A percentile compares a stretch with the other conserved stretches of the same genome.
Conservation (phyloP, 1,284 basidiomycete genomes). For the Naganishia albida region DNA sequence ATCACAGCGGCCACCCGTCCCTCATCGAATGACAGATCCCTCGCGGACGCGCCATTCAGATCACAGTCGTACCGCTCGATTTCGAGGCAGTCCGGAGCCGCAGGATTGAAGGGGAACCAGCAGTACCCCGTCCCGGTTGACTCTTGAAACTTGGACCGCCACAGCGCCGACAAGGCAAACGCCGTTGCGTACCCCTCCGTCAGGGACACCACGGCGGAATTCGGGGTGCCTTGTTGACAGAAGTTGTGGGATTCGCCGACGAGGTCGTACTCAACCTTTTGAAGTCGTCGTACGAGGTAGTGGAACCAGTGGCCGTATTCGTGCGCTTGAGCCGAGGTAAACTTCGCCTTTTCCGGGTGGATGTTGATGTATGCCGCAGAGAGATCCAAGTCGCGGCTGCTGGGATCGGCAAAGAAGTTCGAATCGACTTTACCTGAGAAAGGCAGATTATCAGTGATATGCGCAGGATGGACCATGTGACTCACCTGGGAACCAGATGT, state of each 20-base stretch:
- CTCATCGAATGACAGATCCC: constrained; percentile 23
- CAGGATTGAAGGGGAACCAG: neutral
- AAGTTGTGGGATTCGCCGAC: constrained; percentile 10
- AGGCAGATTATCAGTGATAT: no score
- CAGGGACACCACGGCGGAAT: constrained; percentile 11
- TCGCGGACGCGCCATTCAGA: neutral
- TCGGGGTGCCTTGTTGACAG: constrained; percentile 15
- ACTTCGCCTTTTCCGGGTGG: constrained; percentile 9
- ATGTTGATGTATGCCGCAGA: constrained; percentile 11
- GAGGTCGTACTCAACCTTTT: neutral
- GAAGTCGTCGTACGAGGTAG: neutral
- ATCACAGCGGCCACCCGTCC: constrained; percentile 18
- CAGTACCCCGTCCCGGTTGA: constrained; percentile 1
- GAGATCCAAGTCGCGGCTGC: neutral
- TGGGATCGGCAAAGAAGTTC: neutral
- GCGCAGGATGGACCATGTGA: no score
- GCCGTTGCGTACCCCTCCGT: constrained; percentile 28
- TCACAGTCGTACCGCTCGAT: constrained; percentile 21
- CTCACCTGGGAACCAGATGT: constrained; percentile 26
- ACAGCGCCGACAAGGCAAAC: constrained; percentile 20
- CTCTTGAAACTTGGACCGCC: constrained; percentile 6
- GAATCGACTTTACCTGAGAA: constrained; percentile 11
- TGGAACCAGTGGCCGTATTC: constrained; percentile 31
- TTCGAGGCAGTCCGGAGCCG: neutral
- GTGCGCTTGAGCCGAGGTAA: constrained; percentile 21